Base-by-base conservation (phyloP, 305 asterid species). In the Salvia sclarea region DNA sequence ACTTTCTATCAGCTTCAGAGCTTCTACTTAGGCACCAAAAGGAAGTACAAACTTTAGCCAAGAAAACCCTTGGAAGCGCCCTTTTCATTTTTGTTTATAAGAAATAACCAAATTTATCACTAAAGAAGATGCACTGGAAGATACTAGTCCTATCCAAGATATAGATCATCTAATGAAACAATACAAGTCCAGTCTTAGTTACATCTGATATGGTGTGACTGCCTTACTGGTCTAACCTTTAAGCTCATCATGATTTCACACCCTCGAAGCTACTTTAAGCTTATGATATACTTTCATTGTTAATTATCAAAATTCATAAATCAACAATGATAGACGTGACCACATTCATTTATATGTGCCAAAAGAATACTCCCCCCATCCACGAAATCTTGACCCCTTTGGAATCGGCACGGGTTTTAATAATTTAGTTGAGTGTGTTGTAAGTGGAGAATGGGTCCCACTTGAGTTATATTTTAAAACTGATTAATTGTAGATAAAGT, bases 1-100 rank as follows among this genome's bases (percentile, higher is more conserved):
- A 61, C 66, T 60, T 59, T 75, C 47, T 18, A 60, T 62, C 28
- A 65, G 57, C 57, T 69, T 60, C 63, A 8, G 50, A 65, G 57
- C 57, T 69, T 60, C 63, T 12, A 57, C 54, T 35, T 38, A 71
- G 71, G 71, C 66, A 12, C 56, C 49, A 47, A 65, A 37, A 63
- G 28, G 10, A 43, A 12, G 50, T 57, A 30, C 22, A 56, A 66
- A 48, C 35, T 61, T 13, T 11, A 71, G 45, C 64, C 33, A 68
- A 48, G 25, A 55, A 33, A 44, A 24, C 66, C 40, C 24, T 30
- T 43, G 2, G 16, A 11, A 12, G 16, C 37, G 1, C 40, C 40
- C 11, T 35, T 8, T 6, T 35, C 8, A 6, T 28, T 14, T 56
- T 2, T 30, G 5, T 16, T 24, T 31, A 17, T 33, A 20, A 33